Conservation (phyloP, 371 early-diverging fungal species). For the Syncephalastrum contaminatum region DNA sequence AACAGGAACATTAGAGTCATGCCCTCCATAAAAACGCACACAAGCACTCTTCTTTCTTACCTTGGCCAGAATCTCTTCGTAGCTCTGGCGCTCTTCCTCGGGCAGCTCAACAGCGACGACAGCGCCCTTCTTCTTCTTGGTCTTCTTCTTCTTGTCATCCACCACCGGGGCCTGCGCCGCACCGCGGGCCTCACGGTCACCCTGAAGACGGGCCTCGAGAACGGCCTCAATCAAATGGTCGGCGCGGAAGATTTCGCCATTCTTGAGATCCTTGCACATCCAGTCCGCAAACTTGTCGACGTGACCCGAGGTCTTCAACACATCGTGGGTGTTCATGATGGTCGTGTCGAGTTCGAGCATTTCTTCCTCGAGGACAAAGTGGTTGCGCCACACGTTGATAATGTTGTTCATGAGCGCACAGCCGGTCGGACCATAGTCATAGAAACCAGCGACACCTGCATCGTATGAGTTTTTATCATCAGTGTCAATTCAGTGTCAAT, state of each 20-base stretch:
- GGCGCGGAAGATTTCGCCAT: slow-evolving; percentile 96
- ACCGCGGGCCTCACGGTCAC: slow-evolving; percentile 72
- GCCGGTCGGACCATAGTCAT: slow-evolving; percentile 98
- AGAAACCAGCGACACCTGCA: slow-evolving; percentile 93
- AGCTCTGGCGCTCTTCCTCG: slow-evolving; percentile 65
- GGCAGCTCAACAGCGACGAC: slow-evolving; percentile 68
- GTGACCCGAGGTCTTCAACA: slow-evolving; percentile 99
- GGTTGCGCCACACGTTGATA: slow-evolving; percentile 90
- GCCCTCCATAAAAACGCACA: too few species aligned
- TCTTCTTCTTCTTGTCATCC: slow-evolving; percentile 62
- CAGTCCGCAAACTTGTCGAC: slow-evolving; percentile 99
- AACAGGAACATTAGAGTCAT: neutral
- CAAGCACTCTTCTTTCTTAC: slow-evolving; percentile 28
- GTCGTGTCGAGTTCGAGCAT: slow-evolving; percentile 99
- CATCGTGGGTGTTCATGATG: slow-evolving; percentile 97
- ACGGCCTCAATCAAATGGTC: slow-evolving; percentile 98
- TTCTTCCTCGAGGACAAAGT: slow-evolving; percentile 98
- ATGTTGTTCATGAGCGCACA: slow-evolving; percentile 96
- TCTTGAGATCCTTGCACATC: slow-evolving; percentile 95
- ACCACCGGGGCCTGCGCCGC: slow-evolving; percentile 37
- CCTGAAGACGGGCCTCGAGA: slow-evolving; percentile 86
- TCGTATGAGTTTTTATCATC: neutral
- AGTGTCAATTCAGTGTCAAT: neutral
- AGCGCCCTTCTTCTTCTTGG: slow-evolving; percentile 71
- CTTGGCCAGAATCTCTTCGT: slow-evolving; percentile 86